phyloP scores from a whole-genome alignment of 176 grass and related monocot species.

The Aegilops bicornis region DNA sequence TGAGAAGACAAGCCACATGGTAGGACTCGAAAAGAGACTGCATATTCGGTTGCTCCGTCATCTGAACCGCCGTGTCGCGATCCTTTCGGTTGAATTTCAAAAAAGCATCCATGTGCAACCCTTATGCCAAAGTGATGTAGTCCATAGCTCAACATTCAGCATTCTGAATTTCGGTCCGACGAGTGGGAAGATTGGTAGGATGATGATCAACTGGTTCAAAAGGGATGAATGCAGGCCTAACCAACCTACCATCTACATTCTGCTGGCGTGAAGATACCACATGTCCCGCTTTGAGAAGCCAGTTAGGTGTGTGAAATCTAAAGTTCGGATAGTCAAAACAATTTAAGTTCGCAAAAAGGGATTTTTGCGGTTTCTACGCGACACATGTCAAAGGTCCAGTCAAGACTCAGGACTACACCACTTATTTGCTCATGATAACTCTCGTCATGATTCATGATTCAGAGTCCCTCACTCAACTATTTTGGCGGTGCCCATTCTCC shows the following conservation, averaged over 20 bases:
- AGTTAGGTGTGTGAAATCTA: neutral
- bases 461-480: neutral
- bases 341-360: neutral
- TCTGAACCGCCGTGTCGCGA: neutral
- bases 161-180: neutral
- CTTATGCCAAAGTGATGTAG: neutral
- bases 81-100: constrained; percentile 36
- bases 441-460: neutral
- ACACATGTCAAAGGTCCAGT: neutral
- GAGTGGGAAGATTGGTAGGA: constrained; percentile 18
- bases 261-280: neutral
- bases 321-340: neutral
- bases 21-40: constrained; percentile 29
- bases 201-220: neutral
- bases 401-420: neutral
- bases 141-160: neutral
- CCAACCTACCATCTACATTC: neutral
- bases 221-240: neutral
- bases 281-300: neutral
- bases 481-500: neutral
- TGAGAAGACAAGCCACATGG: constrained; percentile 31
- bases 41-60: constrained; percentile 19
- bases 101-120: constrained; percentile 30
- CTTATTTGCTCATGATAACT: neutral
- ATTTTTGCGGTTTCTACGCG: neutral